Evolutionary conservation across 495 filamentous ascomycete species (phyloP).

Genomic region (Bathelium albidoporum): DNA sequence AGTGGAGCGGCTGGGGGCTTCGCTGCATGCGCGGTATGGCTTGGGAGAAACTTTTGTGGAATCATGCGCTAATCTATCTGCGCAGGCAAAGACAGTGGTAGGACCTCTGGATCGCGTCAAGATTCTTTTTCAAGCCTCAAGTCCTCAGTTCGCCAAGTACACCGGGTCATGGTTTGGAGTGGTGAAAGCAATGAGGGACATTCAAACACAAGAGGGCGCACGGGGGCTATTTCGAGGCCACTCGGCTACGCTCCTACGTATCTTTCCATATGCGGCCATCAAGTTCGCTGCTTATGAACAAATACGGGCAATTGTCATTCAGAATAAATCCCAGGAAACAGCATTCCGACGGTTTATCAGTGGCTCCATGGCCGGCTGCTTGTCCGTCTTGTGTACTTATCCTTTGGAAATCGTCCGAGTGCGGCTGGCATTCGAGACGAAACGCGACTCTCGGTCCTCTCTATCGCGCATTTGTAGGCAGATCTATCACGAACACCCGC

Average conservation of each 20-base stretch:
- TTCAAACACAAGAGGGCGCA: slow-evolving; percentile 62
- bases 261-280: slow-evolving; percentile 95
- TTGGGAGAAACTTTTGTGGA: neutral
- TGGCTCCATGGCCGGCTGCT: slow-evolving; percentile 73
- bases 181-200: slow-evolving; percentile 65
- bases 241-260: slow-evolving; percentile 83
- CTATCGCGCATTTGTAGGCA: slow-evolving; percentile 62
- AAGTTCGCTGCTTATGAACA: slow-evolving; percentile 98
- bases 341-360: slow-evolving; percentile 63
- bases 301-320: slow-evolving; percentile 67
- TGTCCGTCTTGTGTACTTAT: slow-evolving; percentile 91
- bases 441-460: slow-evolving; percentile 51
- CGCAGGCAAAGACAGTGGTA: slow-evolving; percentile 86
- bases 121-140: slow-evolving; percentile 94
- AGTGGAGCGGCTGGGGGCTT: slow-evolving; percentile 78
- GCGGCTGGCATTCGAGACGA: slow-evolving; percentile 88
- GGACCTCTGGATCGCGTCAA: slow-evolving; percentile 96
- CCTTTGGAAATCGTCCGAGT: slow-evolving; percentile 88
- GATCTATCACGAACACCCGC: slow-evolving; percentile 68
- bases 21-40: slow-evolving; percentile 46
- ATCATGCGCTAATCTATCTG: slow-evolving; percentile 2
- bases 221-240: slow-evolving; percentile 82
- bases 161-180: slow-evolving; percentile 78
- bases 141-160: slow-evolving; percentile 88
- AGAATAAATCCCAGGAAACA: slow-evolving; percentile 61